These are phyloP conservation scores for Gentiana macrophylla DNA, from an alignment of 257 asterid species.

Conservation along the genomic window DNA sequence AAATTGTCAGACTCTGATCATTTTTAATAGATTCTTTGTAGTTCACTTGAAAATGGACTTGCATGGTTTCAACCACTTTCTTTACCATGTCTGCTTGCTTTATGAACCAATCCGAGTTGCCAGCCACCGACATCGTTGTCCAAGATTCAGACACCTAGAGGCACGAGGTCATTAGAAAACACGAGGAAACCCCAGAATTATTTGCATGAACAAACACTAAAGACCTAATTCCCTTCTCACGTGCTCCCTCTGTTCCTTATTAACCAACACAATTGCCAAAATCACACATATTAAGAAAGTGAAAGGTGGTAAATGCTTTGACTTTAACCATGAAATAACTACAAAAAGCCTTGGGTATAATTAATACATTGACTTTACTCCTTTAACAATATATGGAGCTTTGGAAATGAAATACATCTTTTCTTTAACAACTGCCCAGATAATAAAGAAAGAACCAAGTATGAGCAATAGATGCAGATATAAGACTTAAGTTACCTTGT, in stretches of 20 bases:
- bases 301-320: too few species aligned
- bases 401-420: too few species aligned
- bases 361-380: too few species aligned
- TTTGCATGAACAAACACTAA: too few species aligned
- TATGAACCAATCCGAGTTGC: slow-evolving; percentile 61
- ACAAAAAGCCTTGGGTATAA: too few species aligned
- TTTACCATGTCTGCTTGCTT: slow-evolving; percentile 74
- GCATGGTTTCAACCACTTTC: slow-evolving; percentile 81
- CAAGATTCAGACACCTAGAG: slow-evolving; percentile 75
- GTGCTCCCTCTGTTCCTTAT: too few species aligned
- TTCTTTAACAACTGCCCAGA: neutral
- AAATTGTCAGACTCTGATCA: slow-evolving; percentile 35
- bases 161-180: slow-evolving; percentile 14
- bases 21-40: slow-evolving; percentile 52
- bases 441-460: neutral
- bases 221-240: too few species aligned
- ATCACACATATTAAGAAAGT: too few species aligned
- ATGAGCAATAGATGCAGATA: neutral
- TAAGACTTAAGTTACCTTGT: slow-evolving; percentile 47
- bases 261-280: too few species aligned
- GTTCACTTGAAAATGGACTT: slow-evolving; percentile 85
- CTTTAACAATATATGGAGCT: too few species aligned
- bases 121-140: slow-evolving; percentile 46
- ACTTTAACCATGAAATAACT: too few species aligned
- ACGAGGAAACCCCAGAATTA: neutral